Conservation (phyloP, 306 rosid species). For the Vigna hirtella region DNA sequence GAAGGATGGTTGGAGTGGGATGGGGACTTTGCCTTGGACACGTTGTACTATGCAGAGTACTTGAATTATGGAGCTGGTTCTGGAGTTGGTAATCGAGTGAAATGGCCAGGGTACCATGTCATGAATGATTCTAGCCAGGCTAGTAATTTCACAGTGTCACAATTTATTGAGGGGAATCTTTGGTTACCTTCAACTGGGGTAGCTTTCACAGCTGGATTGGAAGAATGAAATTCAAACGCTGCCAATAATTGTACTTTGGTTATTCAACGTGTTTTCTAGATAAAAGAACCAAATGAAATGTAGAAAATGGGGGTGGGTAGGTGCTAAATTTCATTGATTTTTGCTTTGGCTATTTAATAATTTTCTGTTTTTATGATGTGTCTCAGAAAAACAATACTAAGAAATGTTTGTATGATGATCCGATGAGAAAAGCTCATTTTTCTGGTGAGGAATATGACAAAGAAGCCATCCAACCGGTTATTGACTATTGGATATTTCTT, state of each 20-base stretch:
- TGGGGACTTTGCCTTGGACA: constrained; percentile 46
- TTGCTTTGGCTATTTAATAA: neutral
- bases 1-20: constrained; percentile 90
- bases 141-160: constrained; percentile 1
- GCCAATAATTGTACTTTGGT: neutral
- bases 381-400: neutral
- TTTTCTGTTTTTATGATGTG: neutral
- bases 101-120: constrained; percentile 67
- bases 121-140: constrained; percentile 31
- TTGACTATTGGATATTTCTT: too few relatives aligned
- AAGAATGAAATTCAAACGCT: constrained; percentile 8
- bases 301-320: constrained; percentile 1
- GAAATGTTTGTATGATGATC: too few relatives aligned
- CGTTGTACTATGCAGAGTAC: constrained; percentile 73
- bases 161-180: constrained; percentile 14
- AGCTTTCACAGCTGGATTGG: neutral
- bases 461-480: too few relatives aligned
- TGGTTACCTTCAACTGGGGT: constrained; percentile 30
- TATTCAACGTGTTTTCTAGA: neutral
- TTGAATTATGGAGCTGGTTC: constrained; percentile 72
- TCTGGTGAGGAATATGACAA: too few relatives aligned
- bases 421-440: too few relatives aligned
- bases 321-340: constrained; percentile 20
- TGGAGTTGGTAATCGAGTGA: constrained; percentile 41
- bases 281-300: neutral